Evolutionary conservation across 805 yeast genomes (phyloP).

Genomic region (Aciculoconidium aculeatum): DNA sequence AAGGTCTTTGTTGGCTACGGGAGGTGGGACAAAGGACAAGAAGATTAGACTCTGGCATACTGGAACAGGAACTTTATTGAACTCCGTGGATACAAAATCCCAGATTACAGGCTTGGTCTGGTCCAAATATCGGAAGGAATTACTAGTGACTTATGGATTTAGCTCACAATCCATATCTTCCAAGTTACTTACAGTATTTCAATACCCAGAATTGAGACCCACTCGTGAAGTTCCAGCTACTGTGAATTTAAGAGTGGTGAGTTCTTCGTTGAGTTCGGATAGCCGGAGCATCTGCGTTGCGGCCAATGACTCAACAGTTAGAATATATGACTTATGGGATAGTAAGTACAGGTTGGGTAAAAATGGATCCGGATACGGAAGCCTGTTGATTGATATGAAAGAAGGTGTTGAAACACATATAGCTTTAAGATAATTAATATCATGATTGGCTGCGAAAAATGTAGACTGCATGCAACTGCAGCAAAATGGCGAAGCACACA

Average conservation of each 20-base stretch:
- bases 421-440: too few species aligned
- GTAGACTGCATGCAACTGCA: too few species aligned
- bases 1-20: slow-evolving; percentile 73
- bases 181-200: slow-evolving; percentile 35
- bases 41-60: slow-evolving; percentile 86
- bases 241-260: slow-evolving; percentile 51
- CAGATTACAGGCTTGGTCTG: slow-evolving; percentile 79
- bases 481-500: too few species aligned
- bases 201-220: slow-evolving; percentile 59
- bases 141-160: slow-evolving; percentile 80
- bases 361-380: slow-evolving; percentile 8
- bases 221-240: slow-evolving; percentile 45
- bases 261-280: slow-evolving; percentile 66
- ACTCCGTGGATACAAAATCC: slow-evolving; percentile 50
- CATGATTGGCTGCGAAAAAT: too few species aligned
- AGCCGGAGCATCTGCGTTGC: slow-evolving; percentile 61
- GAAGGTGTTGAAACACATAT: slow-evolving; percentile 11
- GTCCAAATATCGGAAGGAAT: slow-evolving; percentile 59
- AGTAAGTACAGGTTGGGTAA: too few species aligned
- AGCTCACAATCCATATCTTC: slow-evolving; percentile 50
- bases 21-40: slow-evolving; percentile 83
- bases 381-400: slow-evolving; percentile 7
- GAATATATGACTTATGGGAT: slow-evolving; percentile 74
- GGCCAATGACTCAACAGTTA: slow-evolving; percentile 69
- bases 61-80: slow-evolving; percentile 63